Base-by-base conservation (phyloP, 345 rosid species). In the Pistacia atlantica region DNA sequence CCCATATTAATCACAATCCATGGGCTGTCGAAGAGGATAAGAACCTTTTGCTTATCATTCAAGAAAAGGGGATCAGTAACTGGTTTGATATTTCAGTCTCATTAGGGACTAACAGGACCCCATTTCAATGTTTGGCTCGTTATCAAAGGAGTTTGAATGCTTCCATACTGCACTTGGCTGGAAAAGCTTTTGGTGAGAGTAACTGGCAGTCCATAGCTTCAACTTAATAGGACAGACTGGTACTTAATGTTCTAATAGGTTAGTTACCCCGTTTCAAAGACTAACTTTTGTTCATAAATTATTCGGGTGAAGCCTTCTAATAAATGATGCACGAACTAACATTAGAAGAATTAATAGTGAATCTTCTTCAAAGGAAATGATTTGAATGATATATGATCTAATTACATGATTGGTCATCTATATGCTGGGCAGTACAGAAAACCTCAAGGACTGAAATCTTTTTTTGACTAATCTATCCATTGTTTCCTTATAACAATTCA, bases 201-300 rank as follows among this genome's bases (percentile, higher is more conserved):
- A 80, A 93, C 84, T 96, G 98, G 98, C 99, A 96, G 83, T 72
- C 88, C 73, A 92, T 93, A 58, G 99, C 99, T 60, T 88, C 89
- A 48, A 60, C 82, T 74, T 93, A 78, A 83, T 80, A 78, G 93
- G 93, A 72, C 85, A 97, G 70, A 81, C 93, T 65, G 99, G 99
- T 74, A 51, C 93, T 37, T 97, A 96, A 75, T 93, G 99, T 87
- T 91, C 99, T 75, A 91, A 92, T 51, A 86, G 97, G 98, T 92
- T 71, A 87, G 93, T 86, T 56, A 25, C 65, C 56, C 71, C 52
- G n/a, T 54, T 78, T 65, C 59, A 49, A 45, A 69, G 62, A 71
- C 49, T 37, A 51, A 42, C 3, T 45, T 22, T 66, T 38, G 22
- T 8, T 77, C 5, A 25, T 25, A 25, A 25, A 25, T 25, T 25